These are phyloP conservation scores for Chrysoporthe cubensis DNA, from an alignment of 2,329 filamentous ascomycete species.

Conservation along the genomic window DNA sequence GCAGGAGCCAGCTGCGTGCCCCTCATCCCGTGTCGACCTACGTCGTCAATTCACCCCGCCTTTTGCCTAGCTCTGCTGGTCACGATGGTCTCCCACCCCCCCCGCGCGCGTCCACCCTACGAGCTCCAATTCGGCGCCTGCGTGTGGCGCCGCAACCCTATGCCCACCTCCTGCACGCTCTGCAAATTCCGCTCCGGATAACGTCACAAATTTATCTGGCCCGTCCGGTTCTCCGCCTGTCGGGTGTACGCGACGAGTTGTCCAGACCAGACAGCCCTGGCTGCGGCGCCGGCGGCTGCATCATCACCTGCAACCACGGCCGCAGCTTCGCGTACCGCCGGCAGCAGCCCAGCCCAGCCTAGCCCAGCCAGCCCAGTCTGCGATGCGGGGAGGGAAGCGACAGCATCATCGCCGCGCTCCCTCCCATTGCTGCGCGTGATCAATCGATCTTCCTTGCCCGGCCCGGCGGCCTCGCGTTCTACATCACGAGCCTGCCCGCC, in stretches of 20 bases:
- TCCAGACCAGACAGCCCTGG: not conserved
- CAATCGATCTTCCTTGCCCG: not conserved
- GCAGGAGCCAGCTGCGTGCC: slow-evolving; percentile 21
- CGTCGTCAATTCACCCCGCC: slow-evolving; percentile 21
- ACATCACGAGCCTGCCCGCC: not conserved
- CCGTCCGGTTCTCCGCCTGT: not conserved
- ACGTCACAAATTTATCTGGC: not conserved
- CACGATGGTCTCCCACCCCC: slow-evolving; percentile 16
- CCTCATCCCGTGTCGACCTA: slow-evolving; percentile 14
- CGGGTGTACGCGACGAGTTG: not conserved
- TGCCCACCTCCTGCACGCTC: not conserved
- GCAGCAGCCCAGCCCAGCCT: not conserved
- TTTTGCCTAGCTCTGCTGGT: slow-evolving; percentile 23
- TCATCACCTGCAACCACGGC: not conserved
- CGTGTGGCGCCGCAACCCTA: not conserved
- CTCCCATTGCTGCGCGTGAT: not conserved
- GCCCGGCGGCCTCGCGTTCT: not conserved
- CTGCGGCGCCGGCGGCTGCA: not conserved
- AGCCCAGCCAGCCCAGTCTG: not conserved
- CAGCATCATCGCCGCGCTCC: not conserved
- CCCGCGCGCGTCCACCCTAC: slow-evolving; percentile 2
- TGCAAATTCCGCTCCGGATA: not conserved
- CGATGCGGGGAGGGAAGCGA: not conserved
- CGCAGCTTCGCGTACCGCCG: not conserved
- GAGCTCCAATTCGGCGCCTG: not conserved